These are phyloP conservation scores for Spinacia oleracea DNA, from an alignment of 179 eudicot species.

Conservation along the genomic window DNA sequence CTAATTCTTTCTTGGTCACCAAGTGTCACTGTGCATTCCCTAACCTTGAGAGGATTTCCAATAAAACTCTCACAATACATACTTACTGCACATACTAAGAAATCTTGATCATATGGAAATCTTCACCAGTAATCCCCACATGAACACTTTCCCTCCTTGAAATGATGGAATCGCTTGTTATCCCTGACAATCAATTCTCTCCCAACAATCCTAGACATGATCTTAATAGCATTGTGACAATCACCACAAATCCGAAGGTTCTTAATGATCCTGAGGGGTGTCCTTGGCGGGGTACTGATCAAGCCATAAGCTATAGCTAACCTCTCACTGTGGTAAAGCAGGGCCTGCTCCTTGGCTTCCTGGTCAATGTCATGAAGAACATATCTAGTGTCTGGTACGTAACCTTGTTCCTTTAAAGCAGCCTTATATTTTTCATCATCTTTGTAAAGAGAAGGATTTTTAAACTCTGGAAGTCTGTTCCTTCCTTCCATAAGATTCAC, in stretches of 20 bases:
- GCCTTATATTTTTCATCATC: conserved; percentile 52
- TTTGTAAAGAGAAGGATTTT: conserved; percentile 41
- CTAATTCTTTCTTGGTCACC: not conserved
- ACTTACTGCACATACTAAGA: not conserved
- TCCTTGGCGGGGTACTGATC: conserved; percentile 49
- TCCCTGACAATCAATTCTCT: conserved; percentile 51
- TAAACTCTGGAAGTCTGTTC: conserved; percentile 44
- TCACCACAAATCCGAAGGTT: conserved; percentile 49
- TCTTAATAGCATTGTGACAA: conserved; percentile 52
- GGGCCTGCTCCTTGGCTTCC: conserved; percentile 50
- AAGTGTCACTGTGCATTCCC: not conserved
- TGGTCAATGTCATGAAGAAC: conserved; percentile 57
- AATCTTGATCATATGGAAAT: not conserved
- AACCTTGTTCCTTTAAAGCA: conserved; percentile 44
- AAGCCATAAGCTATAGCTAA: conserved; percentile 51
- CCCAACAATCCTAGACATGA: conserved; percentile 49
- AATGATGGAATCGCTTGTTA: conserved; percentile 51
- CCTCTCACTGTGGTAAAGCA: conserved; percentile 49
- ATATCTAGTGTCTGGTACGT: conserved; percentile 49
- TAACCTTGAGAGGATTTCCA: not conserved
- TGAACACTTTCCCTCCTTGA: conserved; percentile 51
- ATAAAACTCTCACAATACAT: not conserved
- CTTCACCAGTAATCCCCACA: conserved; percentile 57
- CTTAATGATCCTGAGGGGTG: conserved; percentile 49
- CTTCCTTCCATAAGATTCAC: conserved; percentile 49